phyloP scores from a whole-genome alignment of 2,329 filamentous ascomycete genomes.

The Epichloe coenophiala region DNA sequence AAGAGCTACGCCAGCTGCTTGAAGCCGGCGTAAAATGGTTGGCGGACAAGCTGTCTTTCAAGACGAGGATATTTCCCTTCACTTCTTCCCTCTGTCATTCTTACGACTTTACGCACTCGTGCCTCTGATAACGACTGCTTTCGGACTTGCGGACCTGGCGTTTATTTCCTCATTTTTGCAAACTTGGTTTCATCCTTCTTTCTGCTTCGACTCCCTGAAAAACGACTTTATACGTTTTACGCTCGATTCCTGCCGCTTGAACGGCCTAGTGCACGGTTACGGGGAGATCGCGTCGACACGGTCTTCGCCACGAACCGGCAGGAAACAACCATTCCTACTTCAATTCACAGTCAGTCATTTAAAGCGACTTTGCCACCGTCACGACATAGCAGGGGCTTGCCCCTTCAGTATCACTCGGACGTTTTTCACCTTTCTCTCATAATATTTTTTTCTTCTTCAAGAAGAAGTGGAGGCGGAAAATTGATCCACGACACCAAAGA shows the following conservation, averaged over 20 bases:
- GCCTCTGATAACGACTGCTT: conserved; percentile 23
- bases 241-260: background rate
- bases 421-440: background rate
- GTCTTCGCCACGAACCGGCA: background rate
- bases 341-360: conserved; percentile 26
- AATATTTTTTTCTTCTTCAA: background rate
- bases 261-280: background rate
- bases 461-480: background rate
- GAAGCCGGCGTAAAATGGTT: conserved; percentile 2
- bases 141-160: conserved; percentile 7
- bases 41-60: background rate
- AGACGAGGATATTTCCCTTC: conserved; percentile 9
- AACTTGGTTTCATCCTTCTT: background rate
- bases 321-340: conserved; percentile 15
- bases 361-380: conserved; percentile 16
- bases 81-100: conserved; percentile 14
- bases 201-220: conserved; percentile 1
- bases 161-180: background rate
- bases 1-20: conserved; percentile 33
- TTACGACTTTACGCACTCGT: conserved; percentile 25
- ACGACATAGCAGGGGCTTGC: conserved; percentile 14
- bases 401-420: conserved; percentile 1
- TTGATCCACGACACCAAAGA: background rate
- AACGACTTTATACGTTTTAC: background rate
- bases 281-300: background rate